Evolutionary conservation across 2,329 filamentous ascomycete species (phyloP).

Genomic region (Parastagonospora nodorum): DNA sequence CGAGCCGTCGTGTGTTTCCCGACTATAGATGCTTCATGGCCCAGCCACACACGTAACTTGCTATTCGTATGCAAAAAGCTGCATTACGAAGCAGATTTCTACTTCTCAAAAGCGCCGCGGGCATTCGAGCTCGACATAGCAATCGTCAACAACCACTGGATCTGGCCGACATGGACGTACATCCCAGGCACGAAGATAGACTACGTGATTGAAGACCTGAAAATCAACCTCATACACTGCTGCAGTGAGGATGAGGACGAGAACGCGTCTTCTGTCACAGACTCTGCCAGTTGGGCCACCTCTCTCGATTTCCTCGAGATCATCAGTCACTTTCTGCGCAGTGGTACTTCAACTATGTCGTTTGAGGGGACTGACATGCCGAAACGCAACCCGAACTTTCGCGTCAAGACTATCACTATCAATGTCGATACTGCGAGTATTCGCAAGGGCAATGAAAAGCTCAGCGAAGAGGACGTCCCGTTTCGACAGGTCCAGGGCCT

Average conservation of each 20-base stretch:
- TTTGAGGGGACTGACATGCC: background rate
- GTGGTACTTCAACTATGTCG: background rate
- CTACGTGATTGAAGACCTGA: constrained; percentile 4
- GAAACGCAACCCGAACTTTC: background rate
- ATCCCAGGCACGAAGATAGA: constrained; percentile 4
- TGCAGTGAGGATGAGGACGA: constrained; percentile 10
- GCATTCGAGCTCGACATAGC: constrained; percentile 13
- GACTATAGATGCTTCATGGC: background rate
- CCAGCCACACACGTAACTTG: constrained; percentile 1
- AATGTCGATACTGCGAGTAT: constrained; percentile 11
- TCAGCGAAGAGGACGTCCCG: constrained; percentile 13
- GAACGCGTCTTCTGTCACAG: background rate
- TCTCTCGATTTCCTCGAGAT: background rate
- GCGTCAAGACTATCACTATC: constrained; percentile 6
- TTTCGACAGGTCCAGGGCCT: constrained; percentile 13
- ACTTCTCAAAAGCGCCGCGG: constrained; percentile 5
- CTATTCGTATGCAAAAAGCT: constrained; percentile 8
- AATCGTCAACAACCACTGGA: constrained; percentile 18
- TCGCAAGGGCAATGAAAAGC: constrained; percentile 1
- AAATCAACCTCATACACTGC: constrained; percentile 14
- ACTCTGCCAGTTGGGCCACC: background rate
- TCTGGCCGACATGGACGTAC: constrained; percentile 18
- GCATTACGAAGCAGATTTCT: constrained; percentile 6
- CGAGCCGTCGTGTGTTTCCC: constrained; percentile 9
- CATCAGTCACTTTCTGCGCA: background rate